phyloP scores from a whole-genome alignment of 2,329 filamentous ascomycete genomes.

The Berkeleyomyces rouxiae region DNA sequence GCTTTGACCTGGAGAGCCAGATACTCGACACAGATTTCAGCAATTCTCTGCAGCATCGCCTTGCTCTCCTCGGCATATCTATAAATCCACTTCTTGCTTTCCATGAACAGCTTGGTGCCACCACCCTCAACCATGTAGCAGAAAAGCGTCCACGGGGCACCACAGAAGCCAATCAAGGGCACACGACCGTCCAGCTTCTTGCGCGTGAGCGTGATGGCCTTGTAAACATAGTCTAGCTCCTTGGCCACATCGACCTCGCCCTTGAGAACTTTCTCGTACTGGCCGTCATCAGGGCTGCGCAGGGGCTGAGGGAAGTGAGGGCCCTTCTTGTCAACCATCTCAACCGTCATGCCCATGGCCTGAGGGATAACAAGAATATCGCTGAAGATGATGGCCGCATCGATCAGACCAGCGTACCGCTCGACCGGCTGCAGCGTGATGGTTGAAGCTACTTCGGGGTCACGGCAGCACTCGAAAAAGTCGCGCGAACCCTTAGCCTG shows the following conservation, averaged over 20 bases:
- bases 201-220: constrained; percentile 80
- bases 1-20: constrained; percentile 82
- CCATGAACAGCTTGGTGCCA: constrained; percentile 83
- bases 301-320: constrained; percentile 85
- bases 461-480: constrained; percentile 95
- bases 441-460: constrained; percentile 80
- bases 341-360: constrained; percentile 94
- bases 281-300: constrained; percentile 58
- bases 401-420: constrained; percentile 75
- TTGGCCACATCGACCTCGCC: constrained; percentile 67
- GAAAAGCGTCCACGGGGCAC: constrained; percentile 88
- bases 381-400: constrained; percentile 96
- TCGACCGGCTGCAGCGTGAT: constrained; percentile 91
- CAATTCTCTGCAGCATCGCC: constrained; percentile 72
- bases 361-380: constrained; percentile 97
- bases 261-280: constrained; percentile 63
- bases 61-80: constrained; percentile 68
- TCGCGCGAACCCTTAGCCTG: constrained; percentile 78
- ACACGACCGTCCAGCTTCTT: constrained; percentile 77
- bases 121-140: constrained; percentile 99
- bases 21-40: constrained; percentile 88
- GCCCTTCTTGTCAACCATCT: constrained; percentile 96
- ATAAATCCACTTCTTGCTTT: constrained; percentile 95
- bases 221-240: constrained; percentile 87
- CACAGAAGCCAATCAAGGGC: constrained; percentile 89